Evolutionary conservation across 495 filamentous ascomycete genomes (phyloP).

Genomic region (Thermochaetoides thermophila): DNA sequence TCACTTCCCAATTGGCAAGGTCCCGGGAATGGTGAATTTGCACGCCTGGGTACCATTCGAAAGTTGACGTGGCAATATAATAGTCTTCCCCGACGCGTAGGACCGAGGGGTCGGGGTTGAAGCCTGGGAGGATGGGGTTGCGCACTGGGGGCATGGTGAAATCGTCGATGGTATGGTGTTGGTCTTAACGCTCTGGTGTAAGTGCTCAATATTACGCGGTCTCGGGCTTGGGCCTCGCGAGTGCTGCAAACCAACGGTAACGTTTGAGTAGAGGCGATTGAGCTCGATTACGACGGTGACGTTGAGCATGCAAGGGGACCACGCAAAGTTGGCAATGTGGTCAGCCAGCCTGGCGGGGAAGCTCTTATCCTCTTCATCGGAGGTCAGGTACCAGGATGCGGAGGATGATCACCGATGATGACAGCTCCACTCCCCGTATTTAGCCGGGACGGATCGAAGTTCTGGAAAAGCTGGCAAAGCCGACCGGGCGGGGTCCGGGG

Average conservation of each 20-base stretch:
- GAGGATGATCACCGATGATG: too few relatives aligned
- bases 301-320: too few relatives aligned
- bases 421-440: constrained; percentile 15
- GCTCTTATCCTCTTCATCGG: too few relatives aligned
- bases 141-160: constrained; percentile 30
- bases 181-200: neutral
- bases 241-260: too few relatives aligned
- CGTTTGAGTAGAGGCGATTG: too few relatives aligned
- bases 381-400: too few relatives aligned
- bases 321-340: too few relatives aligned
- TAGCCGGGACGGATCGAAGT: constrained; percentile 10
- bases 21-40: constrained; percentile 45
- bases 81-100: constrained; percentile 41
- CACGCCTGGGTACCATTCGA: constrained; percentile 47
- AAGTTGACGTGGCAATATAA: constrained; percentile 48
- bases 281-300: too few relatives aligned
- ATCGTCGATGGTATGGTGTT: too few relatives aligned
- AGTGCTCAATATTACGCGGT: too few relatives aligned
- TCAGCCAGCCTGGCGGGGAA: too few relatives aligned
- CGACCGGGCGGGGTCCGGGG: constrained; percentile 2
- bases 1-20: constrained; percentile 43
- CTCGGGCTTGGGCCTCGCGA: too few relatives aligned
- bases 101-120: constrained; percentile 48
- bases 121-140: constrained; percentile 49
- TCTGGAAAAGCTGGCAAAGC: neutral